Evolutionary conservation across 768 basidiomycete genomes (phyloP).

Genomic region (Rhodotorula kratochvilovae): DNA sequence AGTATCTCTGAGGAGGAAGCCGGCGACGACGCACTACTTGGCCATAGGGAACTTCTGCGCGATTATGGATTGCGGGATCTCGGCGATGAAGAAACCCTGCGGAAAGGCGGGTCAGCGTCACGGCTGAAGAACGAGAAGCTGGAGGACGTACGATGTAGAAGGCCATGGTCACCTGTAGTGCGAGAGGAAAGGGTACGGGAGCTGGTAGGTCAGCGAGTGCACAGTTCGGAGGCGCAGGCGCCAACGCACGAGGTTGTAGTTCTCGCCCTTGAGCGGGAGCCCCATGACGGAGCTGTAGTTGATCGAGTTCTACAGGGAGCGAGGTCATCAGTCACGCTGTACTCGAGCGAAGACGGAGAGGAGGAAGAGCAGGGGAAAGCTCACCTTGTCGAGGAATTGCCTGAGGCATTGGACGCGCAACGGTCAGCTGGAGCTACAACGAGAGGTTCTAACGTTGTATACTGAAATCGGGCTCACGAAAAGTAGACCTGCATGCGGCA

Average conservation of each 20-base stretch:
- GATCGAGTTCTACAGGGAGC: slow-evolving; percentile 52
- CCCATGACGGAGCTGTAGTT: slow-evolving; percentile 66
- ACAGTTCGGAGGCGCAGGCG: no score
- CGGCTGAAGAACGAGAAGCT: no score
- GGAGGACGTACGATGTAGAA: slow-evolving; percentile 55
- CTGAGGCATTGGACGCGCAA: no score
- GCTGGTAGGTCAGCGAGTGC: no score
- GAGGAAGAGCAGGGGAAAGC: background rate
- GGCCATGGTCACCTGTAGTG: slow-evolving; percentile 51
- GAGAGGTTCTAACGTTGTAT: no score
- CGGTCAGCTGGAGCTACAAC: no score
- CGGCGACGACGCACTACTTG: slow-evolving; percentile 41
- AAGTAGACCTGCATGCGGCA: background rate
- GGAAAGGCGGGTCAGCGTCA: background rate
- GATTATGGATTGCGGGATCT: background rate
- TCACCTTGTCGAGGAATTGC: slow-evolving; percentile 61
- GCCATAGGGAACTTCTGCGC: slow-evolving; percentile 1
- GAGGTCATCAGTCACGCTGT: background rate
- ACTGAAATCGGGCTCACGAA: background rate
- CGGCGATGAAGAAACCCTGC: slow-evolving; percentile 44
- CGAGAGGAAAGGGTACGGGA: no score
- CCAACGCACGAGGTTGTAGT: slow-evolving; percentile 54
- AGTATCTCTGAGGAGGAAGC: slow-evolving; percentile 60
- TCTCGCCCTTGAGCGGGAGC: slow-evolving; percentile 50
- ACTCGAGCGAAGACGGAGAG: background rate